phyloP scores from a whole-genome alignment of 2,329 filamentous ascomycete genomes.

The Triangularia verruculosa region DNA sequence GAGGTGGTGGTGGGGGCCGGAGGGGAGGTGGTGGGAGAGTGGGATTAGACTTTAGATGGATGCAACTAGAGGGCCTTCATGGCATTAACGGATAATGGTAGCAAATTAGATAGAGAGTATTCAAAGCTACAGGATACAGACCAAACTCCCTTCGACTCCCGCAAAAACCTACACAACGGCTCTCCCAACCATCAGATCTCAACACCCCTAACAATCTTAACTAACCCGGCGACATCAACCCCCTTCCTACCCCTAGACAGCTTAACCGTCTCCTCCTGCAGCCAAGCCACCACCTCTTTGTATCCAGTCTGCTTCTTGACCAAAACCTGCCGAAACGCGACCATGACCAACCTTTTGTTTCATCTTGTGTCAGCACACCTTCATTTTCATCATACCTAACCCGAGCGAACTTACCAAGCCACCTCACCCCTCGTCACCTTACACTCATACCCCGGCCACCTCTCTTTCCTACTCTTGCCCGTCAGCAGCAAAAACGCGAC shows the following conservation, averaged over 20 bases:
- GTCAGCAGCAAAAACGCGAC: conserved; percentile 64
- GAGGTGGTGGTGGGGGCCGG: conserved; percentile 53
- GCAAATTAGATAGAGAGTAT: no score
- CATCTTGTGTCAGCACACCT: not conserved
- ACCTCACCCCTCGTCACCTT: conserved; percentile 59
- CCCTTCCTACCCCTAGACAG: conserved; percentile 29
- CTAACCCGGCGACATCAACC: conserved; percentile 17
- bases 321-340: conserved; percentile 69
- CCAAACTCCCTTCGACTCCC: no score
- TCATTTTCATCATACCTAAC: conserved; percentile 3
- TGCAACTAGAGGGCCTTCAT: no score
- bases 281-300: conserved; percentile 62
- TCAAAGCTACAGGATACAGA: no score
- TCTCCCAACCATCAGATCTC: not conserved
- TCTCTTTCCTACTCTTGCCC: conserved; percentile 45
- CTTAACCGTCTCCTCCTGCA: conserved; percentile 48
- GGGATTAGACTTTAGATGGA: conserved; percentile 33
- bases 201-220: conserved; percentile 14
- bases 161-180: no score
- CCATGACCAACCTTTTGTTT: conserved; percentile 58
- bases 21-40: conserved; percentile 55
- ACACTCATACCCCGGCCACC: conserved; percentile 54
- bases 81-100: no score
- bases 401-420: conserved; percentile 45
- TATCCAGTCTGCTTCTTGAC: conserved; percentile 69